Evolutionary conservation across 2,329 filamentous ascomycete genomes (phyloP).

Genomic region (Scopulariopsis brevicaulis): DNA sequence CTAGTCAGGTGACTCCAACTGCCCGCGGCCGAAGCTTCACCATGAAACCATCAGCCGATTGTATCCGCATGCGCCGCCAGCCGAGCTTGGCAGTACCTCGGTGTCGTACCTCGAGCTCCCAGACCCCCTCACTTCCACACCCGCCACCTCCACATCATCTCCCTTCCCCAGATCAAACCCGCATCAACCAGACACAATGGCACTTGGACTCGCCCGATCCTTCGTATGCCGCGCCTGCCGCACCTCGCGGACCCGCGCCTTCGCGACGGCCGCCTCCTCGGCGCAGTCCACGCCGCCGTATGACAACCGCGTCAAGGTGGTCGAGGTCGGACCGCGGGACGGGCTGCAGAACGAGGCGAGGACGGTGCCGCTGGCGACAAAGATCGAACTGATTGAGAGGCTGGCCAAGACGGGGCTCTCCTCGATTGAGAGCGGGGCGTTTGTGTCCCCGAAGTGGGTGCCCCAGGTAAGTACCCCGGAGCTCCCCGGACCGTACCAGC

Average conservation of each 20-base stretch:
- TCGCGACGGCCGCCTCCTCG: conserved; percentile 24
- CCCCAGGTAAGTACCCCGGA: conserved; percentile 48
- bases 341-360: conserved; percentile 80
- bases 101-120: background rate
- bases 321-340: conserved; percentile 77
- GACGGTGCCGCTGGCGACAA: conserved; percentile 57
- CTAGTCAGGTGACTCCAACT: background rate
- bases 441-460: conserved; percentile 76
- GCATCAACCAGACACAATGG: background rate
- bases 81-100: background rate
- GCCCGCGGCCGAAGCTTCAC: background rate
- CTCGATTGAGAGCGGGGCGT: conserved; percentile 71
- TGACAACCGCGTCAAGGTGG: conserved; percentile 46
- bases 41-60: conserved; percentile 1
- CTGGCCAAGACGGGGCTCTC: conserved; percentile 57
- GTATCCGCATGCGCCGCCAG: background rate
- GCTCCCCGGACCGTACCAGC: background rate
- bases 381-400: conserved; percentile 63
- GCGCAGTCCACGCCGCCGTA: background rate
- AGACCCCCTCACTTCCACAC: background rate
- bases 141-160: background rate
- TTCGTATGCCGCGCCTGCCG: conserved; percentile 26
- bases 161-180: background rate
- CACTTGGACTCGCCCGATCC: conserved; percentile 23
- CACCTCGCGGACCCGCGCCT: conserved; percentile 19